Base-by-base conservation (phyloP, 306 rosid species). In the Purshia tridentata region DNA sequence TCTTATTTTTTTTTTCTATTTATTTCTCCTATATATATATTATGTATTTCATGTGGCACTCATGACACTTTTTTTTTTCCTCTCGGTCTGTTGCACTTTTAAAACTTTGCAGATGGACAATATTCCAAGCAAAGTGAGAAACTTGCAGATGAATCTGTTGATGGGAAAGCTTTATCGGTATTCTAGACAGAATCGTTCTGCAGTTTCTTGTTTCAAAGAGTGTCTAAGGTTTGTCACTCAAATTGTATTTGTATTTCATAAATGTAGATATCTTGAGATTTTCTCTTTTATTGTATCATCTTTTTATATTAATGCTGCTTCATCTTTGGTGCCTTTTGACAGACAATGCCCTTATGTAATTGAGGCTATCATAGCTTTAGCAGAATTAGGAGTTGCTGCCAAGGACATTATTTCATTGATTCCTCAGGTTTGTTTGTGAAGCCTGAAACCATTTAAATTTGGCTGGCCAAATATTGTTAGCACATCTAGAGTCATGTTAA, bases 131-230 rank as follows among this genome's bases (percentile, higher is more conserved):
- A 95, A 95, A 85, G 86, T 89, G 65, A 88, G 99, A 85, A 95
- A 76, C 77, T 79, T 95, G 83, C 86, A 86, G 54, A 91, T 95
- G 99, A 87, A 84, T 86, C 82, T 95, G 73, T 83, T 95, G 84
- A 63, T 95, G 85, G 99, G 97, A 58, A 91, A 91, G 80, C 93
- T 95, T 65, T 90, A 90, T 72, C 86, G 98, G 78, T 81, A 80
- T 72, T 85, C 90, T 74, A 90, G 90, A 81, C 96, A 95, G 84
- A 88, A 84, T 44, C 96, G 98, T 79, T 89, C 92, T 62, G 99
- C 98, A 60, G 80, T 87, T 82, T 67, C 92, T 78, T 88, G 88
- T 84, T 95, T 89, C 88, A 95, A 95, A 86, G 99, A 95, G 76
- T 91, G 99, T 80, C 79, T 95, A 70, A 91, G 99, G 99, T 95